These are phyloP conservation scores for Lasiosphaeriaceae sp. DNA, from an alignment of 495 filamentous ascomycete genomes.

Conservation along the genomic window DNA sequence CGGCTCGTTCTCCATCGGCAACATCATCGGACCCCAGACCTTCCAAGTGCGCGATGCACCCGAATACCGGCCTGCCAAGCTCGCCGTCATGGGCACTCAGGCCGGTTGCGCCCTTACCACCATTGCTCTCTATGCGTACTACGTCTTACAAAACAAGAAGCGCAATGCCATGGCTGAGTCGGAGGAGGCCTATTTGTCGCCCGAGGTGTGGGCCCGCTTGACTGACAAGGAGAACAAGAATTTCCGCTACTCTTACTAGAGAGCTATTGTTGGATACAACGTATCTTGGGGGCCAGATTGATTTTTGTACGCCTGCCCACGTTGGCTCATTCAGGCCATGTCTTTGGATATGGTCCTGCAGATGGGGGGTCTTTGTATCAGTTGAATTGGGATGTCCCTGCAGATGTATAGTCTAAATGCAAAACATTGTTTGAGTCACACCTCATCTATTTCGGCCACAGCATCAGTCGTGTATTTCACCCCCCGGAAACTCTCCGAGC, in stretches of 20 bases:
- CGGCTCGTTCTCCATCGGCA: constrained; percentile 59
- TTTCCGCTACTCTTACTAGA: constrained; percentile 33
- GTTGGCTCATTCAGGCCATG: background rate
- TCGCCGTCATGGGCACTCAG: constrained; percentile 46
- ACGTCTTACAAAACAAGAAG: constrained; percentile 35
- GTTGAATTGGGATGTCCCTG: background rate
- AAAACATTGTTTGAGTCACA: background rate
- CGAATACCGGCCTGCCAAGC: constrained; percentile 59
- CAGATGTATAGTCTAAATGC: background rate
- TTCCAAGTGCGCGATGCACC: constrained; percentile 59
- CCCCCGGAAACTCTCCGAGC: too few species aligned
- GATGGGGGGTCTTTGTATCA: background rate
- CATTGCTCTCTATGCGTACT: constrained; percentile 30
- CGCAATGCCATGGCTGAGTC: constrained; percentile 18
- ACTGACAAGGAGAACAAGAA: constrained; percentile 38
- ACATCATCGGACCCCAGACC: constrained; percentile 66
- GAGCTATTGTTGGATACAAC: background rate
- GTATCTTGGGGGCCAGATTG: background rate
- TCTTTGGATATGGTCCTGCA: background rate
- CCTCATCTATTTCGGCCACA: too few species aligned
- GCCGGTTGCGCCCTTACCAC: constrained; percentile 32
- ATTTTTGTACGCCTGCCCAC: background rate
- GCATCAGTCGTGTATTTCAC: too few species aligned
- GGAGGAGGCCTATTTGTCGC: constrained; percentile 27
- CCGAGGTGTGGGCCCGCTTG: constrained; percentile 32